phyloP scores from a whole-genome alignment of 495 filamentous ascomycete species.

The Penicillium antarcticum region DNA sequence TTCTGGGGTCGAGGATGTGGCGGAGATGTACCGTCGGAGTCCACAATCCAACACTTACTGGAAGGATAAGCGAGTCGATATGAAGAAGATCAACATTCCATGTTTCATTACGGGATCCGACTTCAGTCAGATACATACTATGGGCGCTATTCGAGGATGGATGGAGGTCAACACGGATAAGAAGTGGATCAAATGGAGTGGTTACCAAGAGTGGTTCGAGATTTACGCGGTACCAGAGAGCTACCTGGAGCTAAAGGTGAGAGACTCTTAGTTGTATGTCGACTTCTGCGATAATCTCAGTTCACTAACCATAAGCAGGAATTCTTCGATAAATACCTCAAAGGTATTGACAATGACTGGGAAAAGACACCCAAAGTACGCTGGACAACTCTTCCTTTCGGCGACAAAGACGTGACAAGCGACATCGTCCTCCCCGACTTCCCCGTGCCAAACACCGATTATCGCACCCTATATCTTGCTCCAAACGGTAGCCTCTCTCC shows the following conservation, averaged over 20 bases:
- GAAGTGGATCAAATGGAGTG: conserved; percentile 8
- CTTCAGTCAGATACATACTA: background rate
- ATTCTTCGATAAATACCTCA: conserved; percentile 32
- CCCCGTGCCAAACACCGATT: conserved; percentile 6
- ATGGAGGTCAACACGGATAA: background rate
- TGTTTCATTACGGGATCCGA: conserved; percentile 20
- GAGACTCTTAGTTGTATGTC: no score
- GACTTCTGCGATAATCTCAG: no score
- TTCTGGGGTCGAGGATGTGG: conserved; percentile 23
- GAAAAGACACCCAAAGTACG: conserved; percentile 31
- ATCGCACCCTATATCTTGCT: conserved; percentile 7
- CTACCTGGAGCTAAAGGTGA: conserved; percentile 7
- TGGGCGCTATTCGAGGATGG: background rate
- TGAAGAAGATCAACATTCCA: conserved; percentile 18
- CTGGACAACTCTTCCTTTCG: conserved; percentile 12
- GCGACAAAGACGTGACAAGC: background rate
- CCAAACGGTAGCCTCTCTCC: background rate
- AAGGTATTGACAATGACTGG: conserved; percentile 32
- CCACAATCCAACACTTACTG: conserved; percentile 19
- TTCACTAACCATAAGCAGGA: no score
- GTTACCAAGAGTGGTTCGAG: conserved; percentile 22
- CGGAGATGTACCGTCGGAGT: conserved; percentile 10
- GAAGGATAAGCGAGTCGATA: conserved; percentile 18
- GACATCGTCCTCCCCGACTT: conserved; percentile 9
- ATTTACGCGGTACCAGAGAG: conserved; percentile 7